Evolutionary conservation across 495 filamentous ascomycete genomes (phyloP), one percentile per base, ranked within the genome.

Genomic region (Sabuloglossum arenarium): DNA sequence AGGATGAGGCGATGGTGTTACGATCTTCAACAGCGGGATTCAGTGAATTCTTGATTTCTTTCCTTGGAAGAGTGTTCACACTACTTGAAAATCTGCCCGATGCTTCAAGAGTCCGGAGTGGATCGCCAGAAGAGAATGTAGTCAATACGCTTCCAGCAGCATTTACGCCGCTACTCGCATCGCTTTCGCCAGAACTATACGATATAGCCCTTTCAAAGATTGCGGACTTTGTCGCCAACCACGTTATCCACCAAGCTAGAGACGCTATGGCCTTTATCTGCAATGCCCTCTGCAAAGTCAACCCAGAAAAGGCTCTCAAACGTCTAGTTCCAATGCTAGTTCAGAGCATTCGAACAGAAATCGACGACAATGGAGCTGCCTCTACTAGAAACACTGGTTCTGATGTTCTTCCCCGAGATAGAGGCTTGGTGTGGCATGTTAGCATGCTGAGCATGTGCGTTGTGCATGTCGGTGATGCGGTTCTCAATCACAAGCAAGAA

Each of bases 201-300:
- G 89, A 96, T 63, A 81, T 88, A 61, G 87, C 88, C 6, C 68
- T 97, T 54, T 79, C 89, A 51, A 96, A 97, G 69, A 81, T 99
- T 54, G 84, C 86, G 1, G 76, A 87, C 55, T 97, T 97, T 64
- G 84, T 96, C n/a, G 80, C 82, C 23, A 85, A 85, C 59, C 93
- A 99, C 71, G 93, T 97, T 39, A 89, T 97, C 24, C 89, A 99
- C 62, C 91, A 97, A 67, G 90, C 91, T 39, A 75, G 91, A 59
- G 91, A 99, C 73, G 91, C 93, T 19, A 95, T 97, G 86, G 91
- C 91, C 1, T 99, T 94, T 73, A 95, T 96, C 43, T 94, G 88
- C 75, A 97, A 94, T 65, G 82, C 84, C 0, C 71, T 97, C 21
- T 93, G 89, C 76, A 97, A 97, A 68, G 82, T 90, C 60, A 85